These are phyloP conservation scores for Saccharum spontaneum DNA, from an alignment of 176 grass and related monocot species.

Conservation along the genomic window DNA sequence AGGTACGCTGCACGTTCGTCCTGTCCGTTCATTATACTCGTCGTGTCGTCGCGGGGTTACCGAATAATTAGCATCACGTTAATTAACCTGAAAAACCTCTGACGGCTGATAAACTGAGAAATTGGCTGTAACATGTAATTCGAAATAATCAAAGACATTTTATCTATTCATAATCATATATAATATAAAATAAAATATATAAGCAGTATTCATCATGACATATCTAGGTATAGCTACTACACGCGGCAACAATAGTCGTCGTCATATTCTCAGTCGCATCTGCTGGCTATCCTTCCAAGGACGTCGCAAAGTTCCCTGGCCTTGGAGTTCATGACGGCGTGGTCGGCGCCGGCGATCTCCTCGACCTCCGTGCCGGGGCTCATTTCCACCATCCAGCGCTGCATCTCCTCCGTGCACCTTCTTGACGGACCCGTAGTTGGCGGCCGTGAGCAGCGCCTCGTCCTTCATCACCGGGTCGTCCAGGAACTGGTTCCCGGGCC, in stretches of 20 bases:
- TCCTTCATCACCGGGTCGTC: slow-evolving; percentile 33
- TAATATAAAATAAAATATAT: background rate
- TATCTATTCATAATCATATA: background rate
- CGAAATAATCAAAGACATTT: too few species aligned
- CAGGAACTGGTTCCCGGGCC: slow-evolving; percentile 37
- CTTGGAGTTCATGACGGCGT: slow-evolving; percentile 53
- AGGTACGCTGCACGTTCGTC: background rate
- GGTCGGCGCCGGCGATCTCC: slow-evolving; percentile 49
- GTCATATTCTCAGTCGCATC: background rate
- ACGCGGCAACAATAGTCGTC: background rate
- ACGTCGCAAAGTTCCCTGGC: slow-evolving; percentile 25
- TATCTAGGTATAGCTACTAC: too few species aligned
- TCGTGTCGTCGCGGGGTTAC: too few species aligned
- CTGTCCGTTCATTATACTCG: background rate
- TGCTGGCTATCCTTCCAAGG: slow-evolving; percentile 18
- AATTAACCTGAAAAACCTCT: too few species aligned
- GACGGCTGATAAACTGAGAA: too few species aligned
- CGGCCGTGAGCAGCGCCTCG: slow-evolving; percentile 6
- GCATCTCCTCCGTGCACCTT: slow-evolving; percentile 37
- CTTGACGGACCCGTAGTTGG: slow-evolving; percentile 37
- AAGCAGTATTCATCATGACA: background rate
- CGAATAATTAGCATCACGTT: too few species aligned
- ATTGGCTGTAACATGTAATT: too few species aligned
- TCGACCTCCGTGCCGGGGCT: slow-evolving; percentile 31
- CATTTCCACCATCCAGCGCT: slow-evolving; percentile 46